phyloP scores from a whole-genome alignment of 495 filamentous ascomycete species.

The Penicillium bialowiezense region DNA sequence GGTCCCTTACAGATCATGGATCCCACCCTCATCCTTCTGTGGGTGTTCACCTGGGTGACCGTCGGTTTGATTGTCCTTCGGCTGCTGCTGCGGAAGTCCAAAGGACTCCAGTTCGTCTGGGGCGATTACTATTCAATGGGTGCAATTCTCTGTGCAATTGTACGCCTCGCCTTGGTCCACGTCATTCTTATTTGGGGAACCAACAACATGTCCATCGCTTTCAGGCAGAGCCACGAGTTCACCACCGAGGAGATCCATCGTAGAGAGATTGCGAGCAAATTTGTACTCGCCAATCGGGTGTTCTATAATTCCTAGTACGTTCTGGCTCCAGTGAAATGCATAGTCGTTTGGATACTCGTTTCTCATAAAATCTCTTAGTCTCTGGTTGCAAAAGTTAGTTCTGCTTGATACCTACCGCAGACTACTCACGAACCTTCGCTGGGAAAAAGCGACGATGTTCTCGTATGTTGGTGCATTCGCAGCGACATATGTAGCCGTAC shows the following conservation, averaged over 20 bases:
- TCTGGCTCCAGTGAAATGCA: not conserved
- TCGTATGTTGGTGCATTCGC: constrained; percentile 28
- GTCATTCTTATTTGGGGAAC: constrained; percentile 34
- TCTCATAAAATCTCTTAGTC: constrained; percentile 13
- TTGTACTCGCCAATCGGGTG: constrained; percentile 24
- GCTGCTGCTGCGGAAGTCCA: constrained; percentile 20
- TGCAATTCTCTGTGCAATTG: constrained; percentile 20
- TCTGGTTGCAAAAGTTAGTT: constrained; percentile 45
- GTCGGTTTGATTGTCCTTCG: constrained; percentile 22
- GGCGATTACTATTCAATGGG: constrained; percentile 31
- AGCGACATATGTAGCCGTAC: constrained; percentile 32
- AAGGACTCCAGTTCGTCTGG: constrained; percentile 18
- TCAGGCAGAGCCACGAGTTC: constrained; percentile 21
- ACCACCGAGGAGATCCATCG: constrained; percentile 26
- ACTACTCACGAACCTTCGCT: constrained; percentile 32
- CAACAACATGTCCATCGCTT: constrained; percentile 26
- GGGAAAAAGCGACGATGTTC: constrained; percentile 31
- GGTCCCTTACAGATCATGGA: constrained; percentile 1
- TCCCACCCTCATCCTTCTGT: constrained; percentile 25
- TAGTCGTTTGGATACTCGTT: not conserved
- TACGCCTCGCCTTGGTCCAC: constrained; percentile 27
- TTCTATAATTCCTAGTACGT: constrained; percentile 35
- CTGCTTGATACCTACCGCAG: constrained; percentile 40
- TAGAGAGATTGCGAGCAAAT: constrained; percentile 29
- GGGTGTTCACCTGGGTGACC: constrained; percentile 28